Evolutionary conservation across 805 yeast species (phyloP).

Genomic region (Lipomyces orientalis): DNA sequence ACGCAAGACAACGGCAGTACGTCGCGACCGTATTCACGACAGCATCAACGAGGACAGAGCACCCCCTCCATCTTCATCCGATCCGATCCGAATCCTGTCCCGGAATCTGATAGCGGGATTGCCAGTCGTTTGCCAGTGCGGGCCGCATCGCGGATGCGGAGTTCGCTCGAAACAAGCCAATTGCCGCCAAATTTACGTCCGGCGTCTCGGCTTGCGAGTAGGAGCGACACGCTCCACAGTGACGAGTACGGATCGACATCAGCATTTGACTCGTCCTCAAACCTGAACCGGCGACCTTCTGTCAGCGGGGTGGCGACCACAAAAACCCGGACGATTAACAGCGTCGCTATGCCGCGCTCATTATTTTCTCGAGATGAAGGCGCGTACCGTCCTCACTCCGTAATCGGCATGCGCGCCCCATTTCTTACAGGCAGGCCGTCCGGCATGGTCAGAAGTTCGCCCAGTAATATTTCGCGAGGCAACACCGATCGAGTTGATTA

Average conservation of each 20-base stretch:
- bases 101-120: background rate
- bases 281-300: background rate
- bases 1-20: background rate
- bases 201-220: slow-evolving; percentile 30
- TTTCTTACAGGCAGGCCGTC: background rate
- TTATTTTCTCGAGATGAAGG: background rate
- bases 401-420: background rate
- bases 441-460: background rate
- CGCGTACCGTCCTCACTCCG: background rate
- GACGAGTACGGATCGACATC: background rate
- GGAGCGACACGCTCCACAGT: background rate
- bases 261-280: background rate
- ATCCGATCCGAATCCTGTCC: background rate
- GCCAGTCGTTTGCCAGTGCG: slow-evolving; percentile 24
- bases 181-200: slow-evolving; percentile 26
- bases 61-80: background rate
- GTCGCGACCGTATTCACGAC: no score
- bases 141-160: slow-evolving; percentile 32
- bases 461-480: background rate
- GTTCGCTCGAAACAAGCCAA: slow-evolving; percentile 28
- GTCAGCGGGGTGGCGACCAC: background rate
- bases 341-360: background rate
- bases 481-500: background rate
- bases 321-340: background rate
- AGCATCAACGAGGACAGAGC: background rate